phyloP scores from a whole-genome alignment of 176 grass and related monocot species.

The Zizania latifolia region DNA sequence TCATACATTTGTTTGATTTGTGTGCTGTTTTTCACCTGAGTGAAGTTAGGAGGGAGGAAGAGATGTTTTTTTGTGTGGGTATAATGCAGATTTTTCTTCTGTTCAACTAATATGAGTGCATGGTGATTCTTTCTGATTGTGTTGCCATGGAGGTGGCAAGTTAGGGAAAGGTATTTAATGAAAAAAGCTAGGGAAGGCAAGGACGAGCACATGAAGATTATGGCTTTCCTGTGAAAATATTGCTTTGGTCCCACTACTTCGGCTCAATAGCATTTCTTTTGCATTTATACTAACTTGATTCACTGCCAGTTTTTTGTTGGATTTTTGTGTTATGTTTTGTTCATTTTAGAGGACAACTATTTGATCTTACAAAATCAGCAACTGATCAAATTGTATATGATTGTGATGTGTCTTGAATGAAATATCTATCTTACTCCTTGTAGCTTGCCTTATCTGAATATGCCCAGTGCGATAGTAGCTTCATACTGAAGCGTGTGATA shows the following conservation, averaged over 20 bases:
- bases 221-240: background rate
- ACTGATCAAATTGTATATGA: background rate
- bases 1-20: too few species aligned
- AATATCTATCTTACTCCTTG: background rate
- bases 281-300: background rate
- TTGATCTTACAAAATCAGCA: background rate
- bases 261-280: background rate
- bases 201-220: background rate
- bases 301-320: background rate
- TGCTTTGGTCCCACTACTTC: background rate
- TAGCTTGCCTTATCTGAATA: background rate
- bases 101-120: background rate
- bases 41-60: background rate
- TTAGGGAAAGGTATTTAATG: background rate
- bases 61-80: background rate
- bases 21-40: too few species aligned
- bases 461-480: background rate
- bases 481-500: background rate
- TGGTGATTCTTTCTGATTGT: conserved; percentile 1
- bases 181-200: background rate
- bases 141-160: background rate
- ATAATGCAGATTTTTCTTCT: background rate
- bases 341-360: background rate
- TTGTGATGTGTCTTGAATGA: background rate
- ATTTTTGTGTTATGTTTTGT: background rate